These are phyloP conservation scores for Thecaphora frezii DNA, from an alignment of 1,284 basidiomycete species.

Conservation along the genomic window DNA sequence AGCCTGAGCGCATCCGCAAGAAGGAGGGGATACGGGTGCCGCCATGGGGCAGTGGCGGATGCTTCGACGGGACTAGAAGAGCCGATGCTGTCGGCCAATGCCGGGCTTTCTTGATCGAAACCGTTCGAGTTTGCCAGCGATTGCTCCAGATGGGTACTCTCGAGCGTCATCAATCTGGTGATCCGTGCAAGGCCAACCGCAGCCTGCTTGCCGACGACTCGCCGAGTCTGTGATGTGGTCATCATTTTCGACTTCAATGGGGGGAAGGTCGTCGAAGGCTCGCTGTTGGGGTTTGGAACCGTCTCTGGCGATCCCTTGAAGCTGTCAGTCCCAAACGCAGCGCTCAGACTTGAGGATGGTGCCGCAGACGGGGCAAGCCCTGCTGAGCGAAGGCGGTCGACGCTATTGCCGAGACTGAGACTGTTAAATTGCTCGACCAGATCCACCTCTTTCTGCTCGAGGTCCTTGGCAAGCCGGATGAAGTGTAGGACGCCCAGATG, in stretches of 20 bases:
- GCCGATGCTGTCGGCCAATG: no score
- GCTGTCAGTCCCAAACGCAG: not conserved
- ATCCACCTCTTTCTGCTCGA: conserved; percentile 34
- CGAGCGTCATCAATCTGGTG: conserved; percentile 23
- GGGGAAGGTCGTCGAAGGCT: not conserved
- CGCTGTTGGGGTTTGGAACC: no score
- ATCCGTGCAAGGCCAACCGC: conserved; percentile 27
- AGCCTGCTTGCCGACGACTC: conserved; percentile 17
- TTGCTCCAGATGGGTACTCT: conserved; percentile 15
- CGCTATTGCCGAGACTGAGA: not conserved
- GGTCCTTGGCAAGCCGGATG: conserved; percentile 21
- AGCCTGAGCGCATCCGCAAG: conserved; percentile 27
- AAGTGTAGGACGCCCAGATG: conserved; percentile 35
- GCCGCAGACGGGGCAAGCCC: no score
- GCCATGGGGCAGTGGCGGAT: conserved; percentile 27
- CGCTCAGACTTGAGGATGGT: not conserved
- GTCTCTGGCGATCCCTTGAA: not conserved
- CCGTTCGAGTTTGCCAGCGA: no score
- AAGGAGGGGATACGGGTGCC: conserved; percentile 33
- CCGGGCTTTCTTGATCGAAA: no score
- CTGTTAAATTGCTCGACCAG: conserved; percentile 12
- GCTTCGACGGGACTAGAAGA: conserved; percentile 30
- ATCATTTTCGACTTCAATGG: conserved; percentile 20
- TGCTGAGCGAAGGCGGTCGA: no score
- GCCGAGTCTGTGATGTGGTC: conserved; percentile 14